phyloP scores from a whole-genome alignment of 306 rosid genomes.

The Quercus gilva region DNA sequence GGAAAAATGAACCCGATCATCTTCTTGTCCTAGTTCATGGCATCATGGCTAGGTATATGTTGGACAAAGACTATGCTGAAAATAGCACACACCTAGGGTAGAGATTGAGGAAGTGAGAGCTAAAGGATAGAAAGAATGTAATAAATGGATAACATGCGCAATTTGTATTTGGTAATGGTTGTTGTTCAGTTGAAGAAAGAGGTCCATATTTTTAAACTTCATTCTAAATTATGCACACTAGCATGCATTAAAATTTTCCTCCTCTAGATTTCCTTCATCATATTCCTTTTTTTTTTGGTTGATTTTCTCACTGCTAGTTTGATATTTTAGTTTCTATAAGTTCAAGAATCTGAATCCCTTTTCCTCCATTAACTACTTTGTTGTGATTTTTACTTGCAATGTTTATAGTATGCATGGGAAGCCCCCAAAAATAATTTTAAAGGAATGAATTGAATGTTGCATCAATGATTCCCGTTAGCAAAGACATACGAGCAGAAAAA shows the following conservation, averaged over 20 bases:
- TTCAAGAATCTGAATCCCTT: neutral
- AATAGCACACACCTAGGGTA: neutral
- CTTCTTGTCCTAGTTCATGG: conserved; percentile 98
- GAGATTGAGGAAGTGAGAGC: neutral
- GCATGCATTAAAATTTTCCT: neutral
- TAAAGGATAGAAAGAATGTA: neutral
- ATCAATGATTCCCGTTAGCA: neutral
- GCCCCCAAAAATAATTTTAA: too few species aligned
- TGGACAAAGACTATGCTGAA: conserved; percentile 10
- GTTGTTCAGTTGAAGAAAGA: neutral
- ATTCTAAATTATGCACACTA: neutral
- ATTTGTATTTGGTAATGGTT: neutral
- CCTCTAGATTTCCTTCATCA: neutral
- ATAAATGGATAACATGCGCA: neutral
- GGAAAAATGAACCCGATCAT: conserved; percentile 64
- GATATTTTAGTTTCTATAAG: neutral
- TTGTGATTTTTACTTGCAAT: neutral
- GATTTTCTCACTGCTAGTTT: neutral
- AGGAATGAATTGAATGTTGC: too few species aligned
- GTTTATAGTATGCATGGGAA: too few species aligned
- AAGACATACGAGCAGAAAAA: neutral
- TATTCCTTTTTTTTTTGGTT: neutral
- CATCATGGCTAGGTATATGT: conserved; percentile 77
- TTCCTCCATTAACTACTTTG: neutral
- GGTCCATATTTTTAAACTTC: neutral